These are phyloP conservation scores for Cercospora brassicicola DNA, from an alignment of 2,329 filamentous ascomycete genomes.

Conservation along the genomic window DNA sequence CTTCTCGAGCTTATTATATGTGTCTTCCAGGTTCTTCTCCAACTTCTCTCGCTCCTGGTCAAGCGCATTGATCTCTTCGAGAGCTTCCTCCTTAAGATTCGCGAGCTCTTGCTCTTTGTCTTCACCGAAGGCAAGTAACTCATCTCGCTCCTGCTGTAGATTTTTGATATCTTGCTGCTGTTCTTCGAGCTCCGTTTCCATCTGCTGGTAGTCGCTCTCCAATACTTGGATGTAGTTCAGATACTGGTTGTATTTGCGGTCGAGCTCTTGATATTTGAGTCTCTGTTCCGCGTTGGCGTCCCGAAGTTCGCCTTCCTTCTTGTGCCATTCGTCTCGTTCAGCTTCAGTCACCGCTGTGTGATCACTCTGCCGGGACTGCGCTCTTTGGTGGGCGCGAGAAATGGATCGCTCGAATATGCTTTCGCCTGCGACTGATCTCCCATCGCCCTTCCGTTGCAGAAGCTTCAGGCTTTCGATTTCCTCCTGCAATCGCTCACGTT, in stretches of 20 bases:
- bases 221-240: constrained; percentile 76
- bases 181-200: constrained; percentile 79
- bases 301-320: constrained; percentile 75
- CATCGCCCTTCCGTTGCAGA: constrained; percentile 70
- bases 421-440: constrained; percentile 67
- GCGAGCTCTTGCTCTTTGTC: constrained; percentile 58
- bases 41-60: constrained; percentile 47
- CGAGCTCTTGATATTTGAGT: constrained; percentile 84
- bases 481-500: constrained; percentile 91
- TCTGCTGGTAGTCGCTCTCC: constrained; percentile 63
- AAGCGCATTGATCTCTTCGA: constrained; percentile 58
- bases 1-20: constrained; percentile 49
- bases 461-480: constrained; percentile 97
- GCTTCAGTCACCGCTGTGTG: constrained; percentile 70
- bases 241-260: constrained; percentile 76
- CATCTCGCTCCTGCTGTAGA: constrained; percentile 80
- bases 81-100: constrained; percentile 57
- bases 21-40: constrained; percentile 44
- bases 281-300: constrained; percentile 85
- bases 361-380: constrained; percentile 72
- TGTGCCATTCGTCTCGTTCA: constrained; percentile 83
- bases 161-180: constrained; percentile 76
- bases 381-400: constrained; percentile 71
- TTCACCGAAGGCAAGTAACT: constrained; percentile 73
- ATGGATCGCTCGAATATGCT: constrained; percentile 93